phyloP scores from a whole-genome alignment of 768 basidiomycete genomes.

The Pleurotus pulmonarius region DNA sequence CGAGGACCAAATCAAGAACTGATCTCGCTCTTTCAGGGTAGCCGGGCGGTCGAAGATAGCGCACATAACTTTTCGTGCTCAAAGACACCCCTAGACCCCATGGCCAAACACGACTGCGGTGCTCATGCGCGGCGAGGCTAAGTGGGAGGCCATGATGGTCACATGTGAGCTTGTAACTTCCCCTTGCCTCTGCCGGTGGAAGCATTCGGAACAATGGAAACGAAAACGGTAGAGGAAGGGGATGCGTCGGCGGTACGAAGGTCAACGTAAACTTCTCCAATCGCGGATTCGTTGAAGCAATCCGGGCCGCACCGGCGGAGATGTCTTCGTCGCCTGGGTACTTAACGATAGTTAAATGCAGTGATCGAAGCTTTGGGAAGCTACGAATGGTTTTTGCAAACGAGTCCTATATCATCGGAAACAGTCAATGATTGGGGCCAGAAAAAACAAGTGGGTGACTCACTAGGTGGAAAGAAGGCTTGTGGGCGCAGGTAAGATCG shows the following conservation, averaged over 20 bases:
- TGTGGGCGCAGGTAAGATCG: constrained; percentile 62
- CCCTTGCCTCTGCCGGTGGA: constrained; percentile 41
- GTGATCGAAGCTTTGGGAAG: constrained; percentile 59
- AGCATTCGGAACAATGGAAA: constrained; percentile 39
- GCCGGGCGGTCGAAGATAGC: constrained; percentile 36
- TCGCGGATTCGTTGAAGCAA: constrained; percentile 65
- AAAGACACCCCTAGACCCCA: constrained; percentile 39
- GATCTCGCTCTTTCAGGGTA: constrained; percentile 35
- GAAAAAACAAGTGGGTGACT: constrained; percentile 17
- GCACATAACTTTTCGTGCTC: constrained; percentile 30
- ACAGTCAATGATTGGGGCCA: not conserved
- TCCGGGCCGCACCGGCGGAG: constrained; percentile 51
- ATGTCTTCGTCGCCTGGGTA: constrained; percentile 64
- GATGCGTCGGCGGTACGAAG: constrained; percentile 54
- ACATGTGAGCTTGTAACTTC: constrained; percentile 52
- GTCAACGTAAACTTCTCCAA: constrained; percentile 61
- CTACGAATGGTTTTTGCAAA: constrained; percentile 61
- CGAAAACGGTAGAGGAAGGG: constrained; percentile 45
- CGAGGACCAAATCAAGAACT: constrained; percentile 43
- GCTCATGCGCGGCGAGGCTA: constrained; percentile 48
- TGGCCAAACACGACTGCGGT: constrained; percentile 43
- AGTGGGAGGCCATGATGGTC: constrained; percentile 67
- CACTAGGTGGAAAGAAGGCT: constrained; percentile 72
- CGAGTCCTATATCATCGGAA: constrained; percentile 37
- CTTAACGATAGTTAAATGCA: constrained; percentile 63